Base-by-base conservation (phyloP, 2,329 filamentous ascomycete species). In the Diaporthe amygdali region DNA sequence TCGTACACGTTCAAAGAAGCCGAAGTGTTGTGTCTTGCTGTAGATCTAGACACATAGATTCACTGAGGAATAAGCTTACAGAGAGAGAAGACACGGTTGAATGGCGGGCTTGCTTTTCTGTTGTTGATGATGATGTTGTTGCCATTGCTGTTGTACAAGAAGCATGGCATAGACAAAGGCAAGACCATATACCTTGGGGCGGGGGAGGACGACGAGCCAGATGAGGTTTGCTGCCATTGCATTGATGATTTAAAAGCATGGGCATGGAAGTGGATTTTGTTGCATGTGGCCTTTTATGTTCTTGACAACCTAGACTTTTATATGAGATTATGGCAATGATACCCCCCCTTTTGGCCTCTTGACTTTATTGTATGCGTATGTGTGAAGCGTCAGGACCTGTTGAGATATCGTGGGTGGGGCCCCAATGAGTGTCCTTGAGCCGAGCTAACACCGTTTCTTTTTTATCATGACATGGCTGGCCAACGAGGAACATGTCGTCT, bases 321-420 rank as follows among this genome's bases (percentile, higher is more conserved):
- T 63, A 47, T 63, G 59, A 63, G 59, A 63, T 63, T 63, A 63
- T 63, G 27, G 59, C 59, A 63, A 63, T 63, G 59, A 63, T 63
- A 63, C 59, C 59, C 59, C 56, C 59, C 5, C 20, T 47, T 63
- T 63, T 63, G 41, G 59, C 59, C 59, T 63, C 59, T 37, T 47
- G 22, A n/a, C 59, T 34, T 63, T n/a, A n/a, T 12, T 44, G 41
- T n/a, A 14, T 34, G 56, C 56, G 8, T 8, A n/a, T n/a, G 20
- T 47, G 55, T 39, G 22, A 30, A n/a, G n/a, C n/a, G n/a, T n/a
- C n/a, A n/a, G n/a, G n/a, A n/a, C n/a, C n/a, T 27, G 22, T 3
- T 39, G 5, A 14, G 15, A 14, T 6, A 39, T 14, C 37, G 37
- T 14, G 37, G 37, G 6, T 39, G n/a, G n/a, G n/a, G n/a, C n/a